Evolutionary conservation across 495 filamentous ascomycete species (phyloP).

Genomic region (Extremus antarcticus): DNA sequence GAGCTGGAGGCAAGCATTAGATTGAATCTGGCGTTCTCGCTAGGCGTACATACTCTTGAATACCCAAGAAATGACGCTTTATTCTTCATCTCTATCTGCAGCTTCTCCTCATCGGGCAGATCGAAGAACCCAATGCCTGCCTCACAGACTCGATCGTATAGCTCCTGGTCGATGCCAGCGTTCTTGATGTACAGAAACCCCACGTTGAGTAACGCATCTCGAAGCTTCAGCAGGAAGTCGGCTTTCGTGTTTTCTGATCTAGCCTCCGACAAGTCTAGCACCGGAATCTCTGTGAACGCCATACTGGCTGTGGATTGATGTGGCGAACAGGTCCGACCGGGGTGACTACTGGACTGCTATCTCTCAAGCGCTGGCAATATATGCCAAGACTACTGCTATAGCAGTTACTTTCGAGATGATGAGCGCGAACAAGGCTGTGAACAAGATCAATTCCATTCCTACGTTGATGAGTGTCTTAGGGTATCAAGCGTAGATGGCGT

Average conservation of each 20-base stretch:
- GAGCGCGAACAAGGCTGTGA: not conserved
- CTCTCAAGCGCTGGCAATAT: not conserved
- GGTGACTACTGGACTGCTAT: too few species aligned
- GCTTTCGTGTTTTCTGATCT: slow-evolving; percentile 57
- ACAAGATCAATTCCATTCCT: slow-evolving; percentile 2
- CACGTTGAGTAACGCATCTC: slow-evolving; percentile 74
- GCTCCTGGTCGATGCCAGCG: slow-evolving; percentile 56
- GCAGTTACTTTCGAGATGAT: not conserved
- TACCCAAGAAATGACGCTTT: slow-evolving; percentile 36
- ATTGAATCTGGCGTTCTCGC: not conserved
- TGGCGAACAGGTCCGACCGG: not conserved
- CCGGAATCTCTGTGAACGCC: slow-evolving; percentile 63
- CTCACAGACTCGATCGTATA: slow-evolving; percentile 56
- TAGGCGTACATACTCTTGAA: slow-evolving; percentile 22
- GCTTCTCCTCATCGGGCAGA: slow-evolving; percentile 65
- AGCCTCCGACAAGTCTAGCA: slow-evolving; percentile 66
- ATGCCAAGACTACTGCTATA: not conserved
- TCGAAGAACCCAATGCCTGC: slow-evolving; percentile 71
- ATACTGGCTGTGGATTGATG: not conserved
- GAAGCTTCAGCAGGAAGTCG: slow-evolving; percentile 58
- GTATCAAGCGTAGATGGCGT: too few species aligned
- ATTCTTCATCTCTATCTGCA: slow-evolving; percentile 86
- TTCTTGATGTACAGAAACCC: slow-evolving; percentile 90
- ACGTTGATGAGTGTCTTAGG: too few species aligned
- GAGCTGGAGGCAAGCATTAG: slow-evolving; percentile 17